Conservation (phyloP, 192 early-diverging fungal genomes). For the Paraglomus brasilianum region DNA sequence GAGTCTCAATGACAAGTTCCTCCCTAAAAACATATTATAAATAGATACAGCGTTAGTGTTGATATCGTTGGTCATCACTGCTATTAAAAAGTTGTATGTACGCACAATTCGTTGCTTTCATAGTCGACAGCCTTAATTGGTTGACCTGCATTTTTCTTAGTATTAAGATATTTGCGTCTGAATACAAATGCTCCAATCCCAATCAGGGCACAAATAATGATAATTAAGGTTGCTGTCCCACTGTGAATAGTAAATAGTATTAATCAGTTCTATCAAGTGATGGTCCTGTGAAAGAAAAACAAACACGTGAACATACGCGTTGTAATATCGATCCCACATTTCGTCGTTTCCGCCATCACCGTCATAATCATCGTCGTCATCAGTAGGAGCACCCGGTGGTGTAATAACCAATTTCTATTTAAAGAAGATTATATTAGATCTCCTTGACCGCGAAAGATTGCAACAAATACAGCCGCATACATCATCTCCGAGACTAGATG, state of each 20-base stretch:
- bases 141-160: constrained; percentile 28
- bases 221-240: constrained; percentile 35
- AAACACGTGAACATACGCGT: constrained; percentile 21
- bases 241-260: constrained; percentile 29
- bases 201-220: constrained; percentile 31
- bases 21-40: constrained; percentile 37
- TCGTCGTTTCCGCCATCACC: constrained; percentile 16
- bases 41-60: not conserved
- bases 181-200: constrained; percentile 35
- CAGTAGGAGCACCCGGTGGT: not conserved
- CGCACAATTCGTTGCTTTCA: constrained; percentile 30
- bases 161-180: constrained; percentile 28
- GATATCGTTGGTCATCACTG: not conserved
- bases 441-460: constrained; percentile 19
- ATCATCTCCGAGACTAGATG: constrained; percentile 31
- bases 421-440: not conserved
- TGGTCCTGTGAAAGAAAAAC: not conserved
- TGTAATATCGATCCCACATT: constrained; percentile 34
- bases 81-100: constrained; percentile 38
- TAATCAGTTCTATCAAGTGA: not conserved
- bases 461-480: not conserved
- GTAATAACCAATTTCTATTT: not conserved
- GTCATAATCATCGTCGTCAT: constrained; percentile 19
- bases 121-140: constrained; percentile 29
- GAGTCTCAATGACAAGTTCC: constrained; percentile 47